These are phyloP conservation scores for Macrolepiota albuminosa DNA, from an alignment of 768 basidiomycete species.

Conservation along the genomic window DNA sequence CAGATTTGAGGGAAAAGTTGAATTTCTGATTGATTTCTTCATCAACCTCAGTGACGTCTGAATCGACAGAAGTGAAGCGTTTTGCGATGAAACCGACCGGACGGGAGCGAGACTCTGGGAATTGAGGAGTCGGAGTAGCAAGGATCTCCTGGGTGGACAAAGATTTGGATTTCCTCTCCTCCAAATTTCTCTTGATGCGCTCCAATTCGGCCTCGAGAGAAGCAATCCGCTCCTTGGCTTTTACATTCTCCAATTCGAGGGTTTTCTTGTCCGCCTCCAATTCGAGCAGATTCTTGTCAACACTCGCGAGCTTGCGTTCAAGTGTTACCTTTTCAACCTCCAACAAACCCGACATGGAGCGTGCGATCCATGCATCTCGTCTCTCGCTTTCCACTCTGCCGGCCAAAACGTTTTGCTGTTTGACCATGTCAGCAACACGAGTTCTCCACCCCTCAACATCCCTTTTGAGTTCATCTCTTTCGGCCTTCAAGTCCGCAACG, in stretches of 20 bases:
- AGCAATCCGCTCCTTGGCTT: conserved; percentile 26
- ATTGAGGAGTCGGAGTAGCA: conserved; percentile 42
- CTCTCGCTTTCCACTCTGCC: conserved; percentile 74
- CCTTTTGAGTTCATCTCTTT: conserved; percentile 83
- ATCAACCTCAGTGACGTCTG: conserved; percentile 66
- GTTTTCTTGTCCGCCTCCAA: conserved; percentile 26
- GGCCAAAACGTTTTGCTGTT: conserved; percentile 57
- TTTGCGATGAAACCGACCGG: conserved; percentile 25
- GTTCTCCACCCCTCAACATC: conserved; percentile 87
- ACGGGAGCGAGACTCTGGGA: conserved; percentile 24
- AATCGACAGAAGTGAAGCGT: conserved; percentile 57
- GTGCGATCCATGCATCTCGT: conserved; percentile 79
- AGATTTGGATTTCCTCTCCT: conserved; percentile 19
- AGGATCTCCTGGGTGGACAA: conserved; percentile 27
- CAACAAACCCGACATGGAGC: conserved; percentile 61
- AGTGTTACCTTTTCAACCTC: conserved; percentile 64
- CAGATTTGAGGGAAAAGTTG: conserved; percentile 48
- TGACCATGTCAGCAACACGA: conserved; percentile 74
- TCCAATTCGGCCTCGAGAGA: conserved; percentile 54
- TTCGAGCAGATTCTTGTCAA: conserved; percentile 25
- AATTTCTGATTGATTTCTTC: conserved; percentile 38
- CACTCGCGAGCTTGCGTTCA: conserved; percentile 40
- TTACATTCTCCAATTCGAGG: conserved; percentile 31
- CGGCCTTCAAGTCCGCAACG: conserved; percentile 75
- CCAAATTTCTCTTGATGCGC: conserved; percentile 24